Base-by-base conservation (phyloP, 495 filamentous ascomycete genomes). In the Bacidia rubella region DNA sequence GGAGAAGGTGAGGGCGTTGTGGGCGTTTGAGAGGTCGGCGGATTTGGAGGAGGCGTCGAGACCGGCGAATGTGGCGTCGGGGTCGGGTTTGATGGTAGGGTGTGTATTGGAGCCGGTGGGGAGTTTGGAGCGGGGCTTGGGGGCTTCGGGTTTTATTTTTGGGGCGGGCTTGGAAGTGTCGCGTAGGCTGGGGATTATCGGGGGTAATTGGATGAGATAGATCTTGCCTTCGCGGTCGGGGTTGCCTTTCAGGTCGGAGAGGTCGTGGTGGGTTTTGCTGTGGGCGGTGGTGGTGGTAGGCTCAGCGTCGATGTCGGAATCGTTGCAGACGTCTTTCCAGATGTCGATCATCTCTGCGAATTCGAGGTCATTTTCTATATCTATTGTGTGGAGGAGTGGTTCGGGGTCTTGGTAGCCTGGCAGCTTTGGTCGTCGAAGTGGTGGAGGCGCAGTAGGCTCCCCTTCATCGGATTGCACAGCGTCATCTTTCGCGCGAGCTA, bases 171-270 rank as follows among this genome's bases (percentile, higher is more conserved):
- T 56, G 3, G 35, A 42, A 15, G 25, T 50, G 11, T 72, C 51
- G 22, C 63, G 55, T 46, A 79, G 68, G 51, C 68, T 71, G 47
- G 75, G 75, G 0, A 75, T 70, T 57, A 76, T 67, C 2, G 75
- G 75, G 9, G 75, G 75, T 59, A 79, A 73, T 57, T 79, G 75
- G 61, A 79, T 71, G 19, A 78, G 62, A 62, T 74, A 77, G 23
- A 75, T 62, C 35, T 69, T 65, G 21, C 72, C 70, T 5, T 64
- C 49, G 17, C 70, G 47, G 11, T 24, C 23, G n/a, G 24, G 47
- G 25, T 50, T 22, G 2, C 47, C 47, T 50, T 50, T 50, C 25
- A 50, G 47, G 23, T 38, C 47, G 11, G 26, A 19, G 1, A 50
- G 26, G 4, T 1, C 47, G 58, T 47, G 52, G 42, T 15, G 12